A percentile compares a stretch with the other conserved stretches of the same genome.
phyloP scores from a whole-genome alignment of 2,329 filamentous ascomycete species.

The Neopestalotiopsis sp. region DNA sequence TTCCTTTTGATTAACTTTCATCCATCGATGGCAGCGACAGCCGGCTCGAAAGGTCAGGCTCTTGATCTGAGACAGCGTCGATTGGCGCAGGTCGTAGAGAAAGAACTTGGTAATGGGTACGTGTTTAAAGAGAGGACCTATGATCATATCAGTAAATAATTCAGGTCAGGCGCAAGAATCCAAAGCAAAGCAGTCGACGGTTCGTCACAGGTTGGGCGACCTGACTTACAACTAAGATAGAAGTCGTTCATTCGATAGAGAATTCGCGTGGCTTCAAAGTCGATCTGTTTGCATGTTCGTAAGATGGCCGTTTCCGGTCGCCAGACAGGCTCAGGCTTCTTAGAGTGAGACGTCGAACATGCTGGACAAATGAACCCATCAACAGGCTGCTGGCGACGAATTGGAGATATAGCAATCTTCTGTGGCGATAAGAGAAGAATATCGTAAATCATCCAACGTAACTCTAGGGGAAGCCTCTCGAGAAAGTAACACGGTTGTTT shows the following conservation, averaged over 20 bases:
- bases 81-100: constrained; percentile 27
- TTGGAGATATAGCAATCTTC: constrained; percentile 23
- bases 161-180: no score
- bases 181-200: no score
- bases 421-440: constrained; percentile 28
- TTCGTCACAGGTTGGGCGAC: background rate
- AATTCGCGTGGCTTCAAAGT: constrained; percentile 35
- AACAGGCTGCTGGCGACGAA: constrained; percentile 20
- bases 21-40: constrained; percentile 25
- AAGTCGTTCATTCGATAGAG: constrained; percentile 38
- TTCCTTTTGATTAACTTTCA: background rate
- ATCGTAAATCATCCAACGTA: constrained; percentile 35
- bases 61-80: constrained; percentile 25
- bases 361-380: constrained; percentile 9
- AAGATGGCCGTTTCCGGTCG: constrained; percentile 34
- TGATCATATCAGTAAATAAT: background rate
- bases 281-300: constrained; percentile 36
- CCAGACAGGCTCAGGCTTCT: constrained; percentile 11
- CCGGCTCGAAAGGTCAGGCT: constrained; percentile 26
- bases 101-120: constrained; percentile 25
- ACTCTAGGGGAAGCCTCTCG: constrained; percentile 32
- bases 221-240: constrained; percentile 29
- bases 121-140: constrained; percentile 6
- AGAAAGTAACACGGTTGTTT: constrained; percentile 27
- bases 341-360: background rate